A percentile compares a stretch with the other conserved stretches of the same genome.
Conservation (phyloP, 2,329 filamentous ascomycete genomes). For the Thelonectria blattea region DNA sequence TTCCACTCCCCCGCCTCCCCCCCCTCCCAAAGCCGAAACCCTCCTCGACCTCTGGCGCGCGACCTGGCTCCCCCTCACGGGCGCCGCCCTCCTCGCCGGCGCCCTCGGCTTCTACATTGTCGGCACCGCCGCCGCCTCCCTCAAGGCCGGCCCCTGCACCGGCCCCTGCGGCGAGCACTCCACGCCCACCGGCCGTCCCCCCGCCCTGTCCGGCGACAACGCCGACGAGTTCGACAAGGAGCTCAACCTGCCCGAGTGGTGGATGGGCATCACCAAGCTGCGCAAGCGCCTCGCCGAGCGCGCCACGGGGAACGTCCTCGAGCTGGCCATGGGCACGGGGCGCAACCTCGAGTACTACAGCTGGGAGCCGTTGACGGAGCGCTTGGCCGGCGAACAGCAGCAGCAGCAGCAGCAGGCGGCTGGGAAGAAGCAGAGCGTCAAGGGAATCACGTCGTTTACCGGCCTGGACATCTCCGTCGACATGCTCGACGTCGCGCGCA, state of each 20-base stretch:
- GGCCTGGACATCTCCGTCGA: slow-evolving; percentile 66
- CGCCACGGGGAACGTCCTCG: slow-evolving; percentile 64
- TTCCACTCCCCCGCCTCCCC: slow-evolving; percentile 13
- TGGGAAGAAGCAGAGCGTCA: slow-evolving; percentile 16
- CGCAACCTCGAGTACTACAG: slow-evolving; percentile 65
- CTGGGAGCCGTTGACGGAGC: slow-evolving; percentile 53
- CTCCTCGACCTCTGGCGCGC: slow-evolving; percentile 46
- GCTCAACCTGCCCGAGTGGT: slow-evolving; percentile 62
- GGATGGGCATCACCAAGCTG: slow-evolving; percentile 61
- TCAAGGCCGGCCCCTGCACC: slow-evolving; percentile 36
- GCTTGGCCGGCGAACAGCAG: slow-evolving; percentile 20
- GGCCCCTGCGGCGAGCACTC: slow-evolving; percentile 43
- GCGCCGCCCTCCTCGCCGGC: slow-evolving; percentile 52
- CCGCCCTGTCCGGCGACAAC: slow-evolving; percentile 51
- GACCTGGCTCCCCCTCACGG: slow-evolving; percentile 53
- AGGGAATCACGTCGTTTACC: slow-evolving; percentile 60
- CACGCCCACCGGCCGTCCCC: slow-evolving; percentile 55
- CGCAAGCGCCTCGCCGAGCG: slow-evolving; percentile 55
- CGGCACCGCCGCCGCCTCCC: slow-evolving; percentile 45
- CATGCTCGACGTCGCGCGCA: slow-evolving; percentile 64
- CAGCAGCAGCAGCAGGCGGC: slow-evolving; percentile 2
- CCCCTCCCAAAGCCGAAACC: slow-evolving; percentile 40
- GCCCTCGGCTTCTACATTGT: slow-evolving; percentile 56
- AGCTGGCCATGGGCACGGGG: slow-evolving; percentile 68
- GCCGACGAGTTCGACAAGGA: slow-evolving; percentile 64